phyloP scores from a whole-genome alignment of 345 rosid species.

The Streptanthus diversifolius region DNA sequence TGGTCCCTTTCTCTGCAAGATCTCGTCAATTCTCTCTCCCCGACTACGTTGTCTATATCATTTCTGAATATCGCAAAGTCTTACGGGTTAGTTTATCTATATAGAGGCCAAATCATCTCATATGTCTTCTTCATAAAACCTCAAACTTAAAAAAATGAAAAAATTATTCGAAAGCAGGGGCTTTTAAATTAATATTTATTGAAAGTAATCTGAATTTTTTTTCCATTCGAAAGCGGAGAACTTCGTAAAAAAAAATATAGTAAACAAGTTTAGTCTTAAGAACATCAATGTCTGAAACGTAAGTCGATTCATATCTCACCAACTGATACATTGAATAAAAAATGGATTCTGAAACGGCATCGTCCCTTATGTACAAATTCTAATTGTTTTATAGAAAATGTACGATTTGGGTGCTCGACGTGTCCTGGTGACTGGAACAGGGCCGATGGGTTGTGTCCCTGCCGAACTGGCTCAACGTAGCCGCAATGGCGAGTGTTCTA shows the following conservation, averaged over 20 bases:
- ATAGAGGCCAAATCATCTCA: background rate
- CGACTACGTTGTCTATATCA: constrained; percentile 54
- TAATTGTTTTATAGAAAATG: constrained; percentile 39
- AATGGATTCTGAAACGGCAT: background rate
- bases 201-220: background rate
- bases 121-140: background rate
- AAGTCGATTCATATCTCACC: background rate
- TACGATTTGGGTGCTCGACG: constrained; percentile 70
- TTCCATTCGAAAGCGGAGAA: background rate
- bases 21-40: constrained; percentile 78
- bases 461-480: constrained; percentile 67
- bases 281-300: background rate
- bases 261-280: background rate
- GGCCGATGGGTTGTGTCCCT: constrained; percentile 80
- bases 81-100: constrained; percentile 35
- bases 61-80: constrained; percentile 78
- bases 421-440: constrained; percentile 75
- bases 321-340: background rate
- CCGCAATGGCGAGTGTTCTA: constrained; percentile 59
- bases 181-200: too few relatives aligned
- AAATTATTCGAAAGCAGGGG: too few relatives aligned
- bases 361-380: background rate
- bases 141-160: background rate
- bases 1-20: constrained; percentile 81
- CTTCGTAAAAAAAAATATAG: background rate